Percentiles rank a stretch among this genome's conserved stretches.
Conservation (phyloP, 2,329 filamentous ascomycete genomes). For the Monosporascus ibericus region DNA sequence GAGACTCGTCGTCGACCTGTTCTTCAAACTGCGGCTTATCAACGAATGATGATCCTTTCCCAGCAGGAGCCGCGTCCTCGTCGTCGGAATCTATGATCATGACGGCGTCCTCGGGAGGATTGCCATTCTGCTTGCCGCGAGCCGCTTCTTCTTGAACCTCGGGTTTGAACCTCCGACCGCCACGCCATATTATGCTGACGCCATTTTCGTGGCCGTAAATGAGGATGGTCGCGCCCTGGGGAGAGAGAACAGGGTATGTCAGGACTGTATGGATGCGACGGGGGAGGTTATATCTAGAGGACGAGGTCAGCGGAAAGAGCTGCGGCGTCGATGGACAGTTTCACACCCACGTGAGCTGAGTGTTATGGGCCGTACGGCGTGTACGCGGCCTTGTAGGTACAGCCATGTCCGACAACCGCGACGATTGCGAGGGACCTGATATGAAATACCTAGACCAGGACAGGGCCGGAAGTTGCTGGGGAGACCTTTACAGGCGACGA, state of each 20-base stretch:
- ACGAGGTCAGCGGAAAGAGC: too few relatives aligned
- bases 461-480: too few relatives aligned
- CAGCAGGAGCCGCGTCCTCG: constrained; percentile 35
- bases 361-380: constrained; percentile 43
- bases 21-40: constrained; percentile 57
- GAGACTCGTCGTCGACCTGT: constrained; percentile 37
- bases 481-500: too few relatives aligned
- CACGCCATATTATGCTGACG: constrained; percentile 55
- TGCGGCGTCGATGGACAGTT: neutral
- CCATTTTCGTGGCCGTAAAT: constrained; percentile 60
- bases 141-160: constrained; percentile 25
- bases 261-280: constrained; percentile 54
- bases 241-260: constrained; percentile 54
- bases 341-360: constrained; percentile 6
- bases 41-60: constrained; percentile 28
- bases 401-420: constrained; percentile 12
- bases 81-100: constrained; percentile 62
- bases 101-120: constrained; percentile 40
- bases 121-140: constrained; percentile 48
- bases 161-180: constrained; percentile 53
- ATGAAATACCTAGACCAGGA: too few relatives aligned
- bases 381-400: constrained; percentile 29
- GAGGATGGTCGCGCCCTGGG: constrained; percentile 57
- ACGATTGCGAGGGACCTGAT: neutral
- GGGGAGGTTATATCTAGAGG: constrained; percentile 49